A percentile compares a stretch with the other conserved stretches of the same genome.
Evolutionary conservation across 345 rosid genomes (phyloP).

Genomic region (Citrus sinensis): DNA sequence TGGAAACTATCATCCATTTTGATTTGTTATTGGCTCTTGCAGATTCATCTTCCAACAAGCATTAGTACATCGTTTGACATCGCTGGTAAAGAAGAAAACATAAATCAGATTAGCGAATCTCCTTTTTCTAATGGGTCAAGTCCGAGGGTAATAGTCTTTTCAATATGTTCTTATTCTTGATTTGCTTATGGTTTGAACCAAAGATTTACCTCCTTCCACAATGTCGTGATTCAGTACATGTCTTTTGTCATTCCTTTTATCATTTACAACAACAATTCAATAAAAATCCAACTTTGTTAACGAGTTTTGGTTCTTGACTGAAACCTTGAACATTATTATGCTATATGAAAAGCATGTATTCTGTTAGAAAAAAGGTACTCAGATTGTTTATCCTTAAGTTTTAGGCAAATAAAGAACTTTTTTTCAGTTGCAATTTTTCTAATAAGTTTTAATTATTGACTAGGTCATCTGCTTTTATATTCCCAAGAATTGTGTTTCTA

Average conservation of each 20-base stretch:
- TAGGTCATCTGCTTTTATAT: neutral
- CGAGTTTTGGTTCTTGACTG: neutral
- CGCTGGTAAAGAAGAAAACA: constrained; percentile 25
- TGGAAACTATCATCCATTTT: constrained; percentile 7
- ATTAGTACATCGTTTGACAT: constrained; percentile 47
- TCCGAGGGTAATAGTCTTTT: constrained; percentile 43
- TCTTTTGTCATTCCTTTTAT: neutral
- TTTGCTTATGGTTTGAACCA: neutral
- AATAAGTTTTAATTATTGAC: neutral
- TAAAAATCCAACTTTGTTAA: neutral
- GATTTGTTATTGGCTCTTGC: constrained; percentile 29
- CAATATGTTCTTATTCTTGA: neutral
- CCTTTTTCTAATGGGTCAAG: constrained; percentile 34
- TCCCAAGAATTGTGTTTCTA: constrained; percentile 9
- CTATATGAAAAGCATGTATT: neutral
- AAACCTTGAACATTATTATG: neutral
- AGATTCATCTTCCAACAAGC: constrained; percentile 67
- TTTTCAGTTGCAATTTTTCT: neutral
- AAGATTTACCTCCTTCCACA: neutral
- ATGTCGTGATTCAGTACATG: neutral
- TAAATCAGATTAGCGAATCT: constrained; percentile 14
- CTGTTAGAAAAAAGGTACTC: neutral
- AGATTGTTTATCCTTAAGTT: neutral
- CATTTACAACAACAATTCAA: neutral
- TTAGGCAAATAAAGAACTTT: neutral